Base-by-base conservation (phyloP, 164 flowering plant genomes). In the Magnolia changhungtana region DNA sequence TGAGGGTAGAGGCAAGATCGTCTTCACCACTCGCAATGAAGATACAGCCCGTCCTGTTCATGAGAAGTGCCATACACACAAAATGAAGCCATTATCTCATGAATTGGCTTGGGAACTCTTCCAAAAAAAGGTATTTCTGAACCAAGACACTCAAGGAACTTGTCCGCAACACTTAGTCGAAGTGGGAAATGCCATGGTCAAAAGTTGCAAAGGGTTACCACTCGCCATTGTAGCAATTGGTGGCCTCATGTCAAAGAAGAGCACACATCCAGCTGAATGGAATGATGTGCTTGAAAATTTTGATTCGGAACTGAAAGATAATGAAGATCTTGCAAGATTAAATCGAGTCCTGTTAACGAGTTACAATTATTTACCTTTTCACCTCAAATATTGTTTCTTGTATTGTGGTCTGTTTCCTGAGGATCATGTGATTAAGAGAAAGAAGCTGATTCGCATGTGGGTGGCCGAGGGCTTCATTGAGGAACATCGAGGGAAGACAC, bases 401-500 rank as follows among this genome's bases (percentile, higher is more conserved):
- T 86, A 87, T 52, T 78, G 83, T 58, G 71, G 84, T 63, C 63
- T 81, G 27, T 88, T 85, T 61, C 89, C 76, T 1, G 86, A 84
- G 18, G 89, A 75, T 52, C 69, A 77, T 29, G 23, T 16, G 19
- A 90, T 86, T 7, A 72, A 74, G 50, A 27, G 87, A 23, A 85
- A 78, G 74, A 84, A 75, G 76, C 75, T 90, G 3, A 72, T 86
- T 24, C 76, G 89, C 51, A 76, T 86, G 6, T 90, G 91, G 91
- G 77, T 86, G 18, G 89, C 88, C 0, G 90, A 88, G 72, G 89
- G 89, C 1, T 90, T 90, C 23, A 29, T 87, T 1, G 69, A 68
- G 50, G 76, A 80, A n/a, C 69, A 72, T 16, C 72, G 51, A 24
- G 84, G 84, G 7, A 74, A 76, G 66, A 80, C 81, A 4, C 71